Base-by-base conservation (phyloP, 148 eudicot species). In the Selenicereus undatus region DNA sequence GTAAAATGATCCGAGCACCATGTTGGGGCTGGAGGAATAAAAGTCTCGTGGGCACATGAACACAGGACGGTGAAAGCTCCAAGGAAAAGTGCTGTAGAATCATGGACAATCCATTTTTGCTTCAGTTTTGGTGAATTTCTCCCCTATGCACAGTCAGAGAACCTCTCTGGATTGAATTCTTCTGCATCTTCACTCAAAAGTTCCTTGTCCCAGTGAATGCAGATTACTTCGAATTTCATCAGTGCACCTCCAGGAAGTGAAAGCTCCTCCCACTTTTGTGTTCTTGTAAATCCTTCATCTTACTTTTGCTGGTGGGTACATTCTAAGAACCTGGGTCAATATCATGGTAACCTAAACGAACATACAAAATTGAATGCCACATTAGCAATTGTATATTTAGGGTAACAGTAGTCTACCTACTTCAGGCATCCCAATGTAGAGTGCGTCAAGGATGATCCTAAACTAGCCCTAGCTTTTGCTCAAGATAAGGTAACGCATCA, bases 151-250 rank as follows among this genome's bases (percentile, higher is more conserved):
- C 43, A 76, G 76, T 84, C 81, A 48, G 78, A 64, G 22, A 84
- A 84, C 68, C 86, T 77, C 8, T 84, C 70, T 26, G 86, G 86
- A 75, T 36, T 84, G 66, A 84, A 84, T 10, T 84, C 78, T 3
- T 76, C 70, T 1, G 78, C 83, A 17, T 84, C 86, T 21, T 77
- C 81, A 13, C 86, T 83, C 83, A 83, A 84, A 10, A 72, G 8
- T 27, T 76, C 83, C 8, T 69, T 24, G 27, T 84, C 86, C 24
- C 75, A 71, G 78, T 84, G 86, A 50, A 73, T 51, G 68, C 22
- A 39, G 21, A 24, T 14, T 52, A 81, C 14, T n/a, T 76, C 39
- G 13, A 84, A 12, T 60, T 18, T 72, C 12, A 81, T n/a, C 27
- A 84, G 17, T 21, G 75, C 18, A 9, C 77, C 78, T 10, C 60